These are phyloP conservation scores for Annulohypoxylon nitens DNA, from an alignment of 495 filamentous ascomycete genomes.

Conservation along the genomic window DNA sequence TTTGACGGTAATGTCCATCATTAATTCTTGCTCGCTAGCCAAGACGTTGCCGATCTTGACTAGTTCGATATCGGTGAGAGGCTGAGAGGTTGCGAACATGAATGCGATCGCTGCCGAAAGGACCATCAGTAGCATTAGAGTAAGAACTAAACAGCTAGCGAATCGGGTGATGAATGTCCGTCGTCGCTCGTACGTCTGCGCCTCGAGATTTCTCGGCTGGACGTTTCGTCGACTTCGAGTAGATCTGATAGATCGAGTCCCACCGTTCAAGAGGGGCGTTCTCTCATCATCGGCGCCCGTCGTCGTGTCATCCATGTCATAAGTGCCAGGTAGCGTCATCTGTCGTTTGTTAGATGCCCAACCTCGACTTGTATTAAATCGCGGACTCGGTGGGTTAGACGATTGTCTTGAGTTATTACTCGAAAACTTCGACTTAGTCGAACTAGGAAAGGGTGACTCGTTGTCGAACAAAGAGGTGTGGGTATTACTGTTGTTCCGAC, in stretches of 20 bases:
- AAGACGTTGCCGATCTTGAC: constrained; percentile 87
- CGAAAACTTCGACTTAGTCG: constrained; percentile 54
- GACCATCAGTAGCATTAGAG: constrained; percentile 79
- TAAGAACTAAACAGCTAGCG: constrained; percentile 82
- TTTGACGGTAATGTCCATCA: constrained; percentile 90
- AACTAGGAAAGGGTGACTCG: constrained; percentile 75
- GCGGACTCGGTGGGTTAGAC: constrained; percentile 71
- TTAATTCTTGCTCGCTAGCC: constrained; percentile 93
- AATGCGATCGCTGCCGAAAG: constrained; percentile 86
- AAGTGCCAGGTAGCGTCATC: constrained; percentile 57
- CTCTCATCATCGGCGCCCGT: constrained; percentile 89
- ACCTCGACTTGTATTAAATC: constrained; percentile 49
- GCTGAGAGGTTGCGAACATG: constrained; percentile 90
- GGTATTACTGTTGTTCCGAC: constrained; percentile 71
- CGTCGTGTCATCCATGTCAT: constrained; percentile 66
- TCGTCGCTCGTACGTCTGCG: constrained; percentile 72
- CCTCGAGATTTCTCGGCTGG: constrained; percentile 77
- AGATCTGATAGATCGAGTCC: constrained; percentile 68
- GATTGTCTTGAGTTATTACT: constrained; percentile 66
- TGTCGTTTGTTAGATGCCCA: constrained; percentile 52
- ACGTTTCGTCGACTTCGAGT: constrained; percentile 71
- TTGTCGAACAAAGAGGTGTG: constrained; percentile 81
- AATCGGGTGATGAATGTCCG: constrained; percentile 77
- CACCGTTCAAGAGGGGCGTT: constrained; percentile 72
- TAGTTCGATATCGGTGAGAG: constrained; percentile 80